Evolutionary conservation across 2,329 filamentous ascomycete genomes (phyloP).

Genomic region (Epichloe sp.): DNA sequence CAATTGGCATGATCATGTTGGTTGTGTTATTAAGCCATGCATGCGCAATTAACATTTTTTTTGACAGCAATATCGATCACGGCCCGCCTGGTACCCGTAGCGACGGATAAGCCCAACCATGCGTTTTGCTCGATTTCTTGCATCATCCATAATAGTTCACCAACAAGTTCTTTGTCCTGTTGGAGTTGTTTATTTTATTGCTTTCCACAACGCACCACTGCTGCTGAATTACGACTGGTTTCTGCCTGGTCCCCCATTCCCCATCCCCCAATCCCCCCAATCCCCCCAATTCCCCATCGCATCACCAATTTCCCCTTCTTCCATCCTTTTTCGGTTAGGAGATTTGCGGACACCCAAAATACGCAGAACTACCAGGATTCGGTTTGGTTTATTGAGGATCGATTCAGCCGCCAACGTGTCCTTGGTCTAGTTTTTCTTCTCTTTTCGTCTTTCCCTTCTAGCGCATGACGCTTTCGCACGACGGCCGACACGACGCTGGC

Average conservation of each 20-base stretch:
- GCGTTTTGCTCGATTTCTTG: background rate
- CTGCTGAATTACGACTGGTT: background rate
- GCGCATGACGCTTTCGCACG: background rate
- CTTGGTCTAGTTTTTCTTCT: background rate
- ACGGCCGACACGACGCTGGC: background rate
- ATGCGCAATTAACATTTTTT: too few relatives aligned
- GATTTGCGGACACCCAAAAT: slow-evolving; percentile 2
- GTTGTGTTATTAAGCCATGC: too few relatives aligned
- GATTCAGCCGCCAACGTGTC: background rate
- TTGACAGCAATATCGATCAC: background rate
- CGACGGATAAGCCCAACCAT: background rate
- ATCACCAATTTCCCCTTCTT: slow-evolving; percentile 3
- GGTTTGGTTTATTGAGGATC: background rate
- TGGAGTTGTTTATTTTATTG: background rate
- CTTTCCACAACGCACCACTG: background rate
- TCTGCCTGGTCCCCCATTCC: background rate
- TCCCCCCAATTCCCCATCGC: background rate
- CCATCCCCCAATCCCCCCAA: background rate
- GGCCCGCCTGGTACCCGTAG: slow-evolving; percentile 1
- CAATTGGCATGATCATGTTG: too few relatives aligned
- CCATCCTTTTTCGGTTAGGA: background rate
- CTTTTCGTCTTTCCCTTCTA: background rate
- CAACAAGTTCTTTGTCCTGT: background rate
- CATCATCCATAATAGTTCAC: background rate
- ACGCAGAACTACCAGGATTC: background rate